phyloP scores from a whole-genome alignment of 208 protist species.

The Vickermania spadyakhi region DNA sequence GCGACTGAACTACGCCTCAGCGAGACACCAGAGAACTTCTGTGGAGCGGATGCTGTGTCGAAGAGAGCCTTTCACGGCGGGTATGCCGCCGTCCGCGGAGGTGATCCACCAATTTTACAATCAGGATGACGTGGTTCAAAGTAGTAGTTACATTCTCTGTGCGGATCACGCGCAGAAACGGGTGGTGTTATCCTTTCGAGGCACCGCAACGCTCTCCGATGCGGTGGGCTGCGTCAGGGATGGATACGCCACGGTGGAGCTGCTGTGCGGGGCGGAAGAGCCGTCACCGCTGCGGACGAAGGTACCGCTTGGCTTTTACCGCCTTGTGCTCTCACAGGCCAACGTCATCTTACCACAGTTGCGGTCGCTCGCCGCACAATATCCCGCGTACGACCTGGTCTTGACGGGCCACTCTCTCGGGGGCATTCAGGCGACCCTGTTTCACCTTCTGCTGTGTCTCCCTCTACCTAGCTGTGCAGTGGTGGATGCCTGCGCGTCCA shows the following conservation, averaged over 20 bases:
- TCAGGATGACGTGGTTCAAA: neutral
- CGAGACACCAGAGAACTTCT: slow-evolving; percentile 54
- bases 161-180: slow-evolving; percentile 47
- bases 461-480: slow-evolving; percentile 6
- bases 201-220: slow-evolving; percentile 53
- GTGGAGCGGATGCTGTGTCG: slow-evolving; percentile 73
- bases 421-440: slow-evolving; percentile 57
- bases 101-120: neutral
- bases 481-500: slow-evolving; percentile 7
- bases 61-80: slow-evolving; percentile 1
- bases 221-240: slow-evolving; percentile 36
- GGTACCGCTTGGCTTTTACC: slow-evolving; percentile 59
- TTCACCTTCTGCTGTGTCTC: slow-evolving; percentile 60
- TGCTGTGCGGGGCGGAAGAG: slow-evolving; percentile 3
- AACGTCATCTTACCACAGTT: slow-evolving; percentile 26
- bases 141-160: neutral
- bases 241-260: slow-evolving; percentile 44
- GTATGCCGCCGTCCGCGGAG: neutral
- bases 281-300: slow-evolving; percentile 31
- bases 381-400: slow-evolving; percentile 49
- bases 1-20: slow-evolving; percentile 26
- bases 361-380: slow-evolving; percentile 26
- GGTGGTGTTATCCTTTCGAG: slow-evolving; percentile 66
- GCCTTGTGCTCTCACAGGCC: slow-evolving; percentile 28
- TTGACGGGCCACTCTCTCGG: slow-evolving; percentile 80